Conservation (phyloP, 2,329 filamentous ascomycete species). For the Fusarium aywerte region DNA sequence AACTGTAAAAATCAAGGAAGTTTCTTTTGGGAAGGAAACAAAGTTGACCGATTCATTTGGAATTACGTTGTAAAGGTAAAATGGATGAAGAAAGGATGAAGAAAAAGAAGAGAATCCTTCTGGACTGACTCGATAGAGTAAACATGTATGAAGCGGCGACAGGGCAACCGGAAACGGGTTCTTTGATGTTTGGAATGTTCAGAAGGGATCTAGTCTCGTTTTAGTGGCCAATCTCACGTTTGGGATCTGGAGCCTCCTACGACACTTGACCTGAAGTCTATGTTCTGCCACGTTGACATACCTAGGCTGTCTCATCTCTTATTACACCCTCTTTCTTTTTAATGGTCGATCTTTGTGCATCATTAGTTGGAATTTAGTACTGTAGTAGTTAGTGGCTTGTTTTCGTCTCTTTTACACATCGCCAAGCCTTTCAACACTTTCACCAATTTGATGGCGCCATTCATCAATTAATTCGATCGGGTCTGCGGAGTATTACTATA, state of each 20-base stretch:
- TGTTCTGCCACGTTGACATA: constrained; percentile 37
- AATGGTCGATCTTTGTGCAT: constrained; percentile 21
- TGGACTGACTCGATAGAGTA: not conserved
- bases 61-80: not conserved
- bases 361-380: not conserved
- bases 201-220: constrained; percentile 6
- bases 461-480: not conserved
- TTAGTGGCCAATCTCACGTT: constrained; percentile 16
- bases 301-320: constrained; percentile 32
- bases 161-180: constrained; percentile 29
- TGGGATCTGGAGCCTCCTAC: constrained; percentile 22
- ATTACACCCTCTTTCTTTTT: constrained; percentile 15
- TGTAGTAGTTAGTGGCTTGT: constrained; percentile 23
- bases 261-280: constrained; percentile 3
- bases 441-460: not conserved
- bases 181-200: constrained; percentile 26
- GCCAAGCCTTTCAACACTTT: constrained; percentile 5
- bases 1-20: constrained; percentile 9
- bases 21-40: constrained; percentile 3
- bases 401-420: constrained; percentile 8
- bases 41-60: not conserved
- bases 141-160: constrained; percentile 19
- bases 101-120: not conserved
- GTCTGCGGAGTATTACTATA: not conserved
- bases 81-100: not conserved